phyloP scores from a whole-genome alignment of 768 basidiomycete species.

The Macrolepiota dolichaula region DNA sequence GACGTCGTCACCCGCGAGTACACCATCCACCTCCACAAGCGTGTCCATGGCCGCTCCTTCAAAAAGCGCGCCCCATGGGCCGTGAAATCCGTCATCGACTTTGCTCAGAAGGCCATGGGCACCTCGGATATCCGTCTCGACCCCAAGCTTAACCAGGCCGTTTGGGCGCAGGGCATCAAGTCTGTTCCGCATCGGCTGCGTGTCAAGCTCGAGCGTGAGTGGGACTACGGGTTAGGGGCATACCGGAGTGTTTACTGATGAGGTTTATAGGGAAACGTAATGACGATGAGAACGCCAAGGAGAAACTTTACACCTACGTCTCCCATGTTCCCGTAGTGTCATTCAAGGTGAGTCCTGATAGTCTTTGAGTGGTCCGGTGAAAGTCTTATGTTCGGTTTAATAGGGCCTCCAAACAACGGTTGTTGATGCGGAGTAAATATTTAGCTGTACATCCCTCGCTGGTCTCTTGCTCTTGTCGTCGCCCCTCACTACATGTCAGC shows the following conservation, averaged over 20 bases:
- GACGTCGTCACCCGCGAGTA: slow-evolving; percentile 99
- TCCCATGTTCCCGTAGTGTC: slow-evolving; percentile 70
- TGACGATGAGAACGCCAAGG: slow-evolving; percentile 98
- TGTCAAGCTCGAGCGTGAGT: slow-evolving; percentile 86
- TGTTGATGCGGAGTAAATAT: slow-evolving; percentile 71
- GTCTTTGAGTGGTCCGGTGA: neutral
- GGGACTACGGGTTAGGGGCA: neutral
- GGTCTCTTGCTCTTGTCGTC: neutral
- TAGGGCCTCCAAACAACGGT: slow-evolving; percentile 84
- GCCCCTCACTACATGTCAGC: neutral
- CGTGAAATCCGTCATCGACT: slow-evolving; percentile 89
- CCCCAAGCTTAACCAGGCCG: slow-evolving; percentile 93
- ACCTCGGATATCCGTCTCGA: slow-evolving; percentile 92
- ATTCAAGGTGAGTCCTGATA: slow-evolving; percentile 70
- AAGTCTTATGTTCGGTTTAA: neutral
- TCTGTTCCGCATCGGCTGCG: slow-evolving; percentile 89
- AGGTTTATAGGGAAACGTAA: slow-evolving; percentile 84
- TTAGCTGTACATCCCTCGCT: neutral
- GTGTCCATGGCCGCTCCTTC: slow-evolving; percentile 87
- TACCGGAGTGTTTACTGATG: neutral
- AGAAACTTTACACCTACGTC: slow-evolving; percentile 94
- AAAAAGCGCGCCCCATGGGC: slow-evolving; percentile 98
- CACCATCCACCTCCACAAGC: slow-evolving; percentile 98
- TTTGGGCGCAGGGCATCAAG: slow-evolving; percentile 95
- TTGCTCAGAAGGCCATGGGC: slow-evolving; percentile 94